Conservation (phyloP, 1,139 yeast genomes). For the Sugiyamaella pinicola region DNA sequence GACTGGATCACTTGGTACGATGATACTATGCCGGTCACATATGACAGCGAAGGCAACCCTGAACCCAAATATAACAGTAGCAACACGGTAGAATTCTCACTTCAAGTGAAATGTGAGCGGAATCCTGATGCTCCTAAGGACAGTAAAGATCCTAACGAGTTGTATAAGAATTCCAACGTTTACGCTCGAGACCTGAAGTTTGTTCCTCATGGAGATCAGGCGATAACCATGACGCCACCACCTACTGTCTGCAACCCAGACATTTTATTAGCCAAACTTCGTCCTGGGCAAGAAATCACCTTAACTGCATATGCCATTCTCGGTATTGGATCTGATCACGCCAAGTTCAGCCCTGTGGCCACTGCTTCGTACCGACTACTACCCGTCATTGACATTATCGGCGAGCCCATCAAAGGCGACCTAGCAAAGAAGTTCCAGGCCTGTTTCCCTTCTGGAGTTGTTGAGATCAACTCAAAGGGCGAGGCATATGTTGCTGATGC, state of each 20-base stretch:
- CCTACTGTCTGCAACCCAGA: constrained; percentile 57
- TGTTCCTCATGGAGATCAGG: constrained; percentile 91
- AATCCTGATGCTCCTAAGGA: constrained; percentile 82
- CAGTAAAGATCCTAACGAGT: constrained; percentile 77
- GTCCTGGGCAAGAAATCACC: constrained; percentile 97
- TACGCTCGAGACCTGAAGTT: constrained; percentile 87
- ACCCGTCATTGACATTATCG: constrained; percentile 80
- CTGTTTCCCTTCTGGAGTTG: constrained; percentile 93
- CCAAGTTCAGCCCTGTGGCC: constrained; percentile 94
- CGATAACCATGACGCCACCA: constrained; percentile 71
- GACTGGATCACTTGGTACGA: constrained; percentile 66
- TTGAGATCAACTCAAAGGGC: constrained; percentile 68
- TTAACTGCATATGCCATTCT: constrained; percentile 87
- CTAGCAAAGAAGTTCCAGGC: constrained; percentile 77
- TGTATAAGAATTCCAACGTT: constrained; percentile 80
- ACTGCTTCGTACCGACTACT: constrained; percentile 95
- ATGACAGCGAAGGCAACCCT: constrained; percentile 29
- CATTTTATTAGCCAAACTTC: constrained; percentile 82
- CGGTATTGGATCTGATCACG: constrained; percentile 94
- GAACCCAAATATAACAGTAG: constrained; percentile 62
- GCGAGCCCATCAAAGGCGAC: constrained; percentile 68
- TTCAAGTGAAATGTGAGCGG: constrained; percentile 80
- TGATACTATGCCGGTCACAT: constrained; percentile 46
- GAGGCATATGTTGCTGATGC: constrained; percentile 84
- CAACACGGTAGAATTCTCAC: constrained; percentile 81